Evolutionary conservation across 441 rosid genomes (phyloP).

Genomic region (Adansonia madagascariensis): DNA sequence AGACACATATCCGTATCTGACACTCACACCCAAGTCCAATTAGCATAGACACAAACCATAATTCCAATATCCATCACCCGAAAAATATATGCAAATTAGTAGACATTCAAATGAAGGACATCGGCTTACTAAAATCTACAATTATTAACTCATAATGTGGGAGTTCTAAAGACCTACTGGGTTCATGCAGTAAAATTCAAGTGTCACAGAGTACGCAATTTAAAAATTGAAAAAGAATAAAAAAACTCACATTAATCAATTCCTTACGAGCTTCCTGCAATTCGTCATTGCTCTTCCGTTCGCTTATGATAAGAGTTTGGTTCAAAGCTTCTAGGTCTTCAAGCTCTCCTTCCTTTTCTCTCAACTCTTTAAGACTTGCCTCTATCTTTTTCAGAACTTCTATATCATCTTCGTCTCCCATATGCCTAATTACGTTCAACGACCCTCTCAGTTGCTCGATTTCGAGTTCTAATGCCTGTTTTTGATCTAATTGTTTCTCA

Average conservation of each 20-base stretch:
- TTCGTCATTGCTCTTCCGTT: slow-evolving; percentile 83
- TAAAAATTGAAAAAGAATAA: not conserved
- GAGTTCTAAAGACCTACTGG: too few species aligned
- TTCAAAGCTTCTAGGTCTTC: slow-evolving; percentile 66
- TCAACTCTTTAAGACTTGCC: slow-evolving; percentile 53
- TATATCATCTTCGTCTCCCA: slow-evolving; percentile 61
- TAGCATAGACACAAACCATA: not conserved
- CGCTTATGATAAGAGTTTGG: slow-evolving; percentile 75
- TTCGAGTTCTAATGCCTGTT: slow-evolving; percentile 81
- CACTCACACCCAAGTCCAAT: too few species aligned
- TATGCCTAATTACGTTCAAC: slow-evolving; percentile 65
- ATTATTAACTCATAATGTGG: too few species aligned
- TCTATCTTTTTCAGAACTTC: slow-evolving; percentile 62
- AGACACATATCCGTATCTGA: too few species aligned
- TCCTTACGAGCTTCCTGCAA: slow-evolving; percentile 90
- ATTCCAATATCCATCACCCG: not conserved
- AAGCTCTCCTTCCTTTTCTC: slow-evolving; percentile 78
- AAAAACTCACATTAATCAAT: slow-evolving; percentile 62
- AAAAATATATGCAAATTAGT: not conserved
- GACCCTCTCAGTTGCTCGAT: slow-evolving; percentile 66
- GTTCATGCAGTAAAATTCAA: not conserved
- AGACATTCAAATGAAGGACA: not conserved
- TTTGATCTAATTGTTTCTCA: slow-evolving; percentile 76
- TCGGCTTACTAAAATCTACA: too few species aligned
- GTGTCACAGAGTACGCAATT: not conserved